Base-by-base conservation (phyloP, 2,329 filamentous ascomycete genomes). In the Penicillium sp. region DNA sequence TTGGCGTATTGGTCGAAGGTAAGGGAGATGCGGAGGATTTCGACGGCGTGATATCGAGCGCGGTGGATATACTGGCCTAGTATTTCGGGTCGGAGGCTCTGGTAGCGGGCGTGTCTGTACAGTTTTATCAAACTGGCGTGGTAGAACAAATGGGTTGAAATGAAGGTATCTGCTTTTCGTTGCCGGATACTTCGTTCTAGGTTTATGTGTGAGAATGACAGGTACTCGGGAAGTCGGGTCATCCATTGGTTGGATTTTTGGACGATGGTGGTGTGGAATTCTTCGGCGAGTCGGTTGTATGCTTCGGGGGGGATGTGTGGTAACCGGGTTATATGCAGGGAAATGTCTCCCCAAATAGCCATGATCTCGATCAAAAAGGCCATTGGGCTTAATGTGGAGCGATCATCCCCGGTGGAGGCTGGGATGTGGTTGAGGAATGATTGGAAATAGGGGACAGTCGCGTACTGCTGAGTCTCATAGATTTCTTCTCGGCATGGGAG, bases 121-220 rank as follows among this genome's bases (percentile, higher is more conserved):
- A 90, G 76, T 62, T 86, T 85, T 72, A 89, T 82, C 65, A 85
- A 73, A 0, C 85, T 80, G 46, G 84, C 81, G 68, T 88, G 82
- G 68, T 87, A 87, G n/a, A 89, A 75, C 29, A 87, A 76, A 69
- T 90, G 87, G 71, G 89, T 82, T 1, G 82, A 83, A 53, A 89
- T 74, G 66, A 87, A 87, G 0, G 81, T 79, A 5, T 85, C 85
- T 2, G 82, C 76, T 62, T 82, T 83, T 27, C 82, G 81, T 31
- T 76, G 74, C 15, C 79, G 73, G 7, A 84, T 79, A 41, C 82
- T 83, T 31, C 77, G 75, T 44, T 84, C 80, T 15, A 90, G 74
- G 56, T 88, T 89, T 53, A 79, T 74, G 4, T 78, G 70, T 4
- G 78, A 82, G 65, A 85, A 86, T 10, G 72, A 69, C 27, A 89